A percentile compares a stretch with the other conserved stretches of the same genome.
phyloP scores from a whole-genome alignment of 176 grass and related monocot species.

The Triticum aestivum region IWGSC_CS_RefSeq_v2.1 NC_057803.1:479657674-479658173 shows the following conservation, averaged over 20 bases:
- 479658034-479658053: neutral
- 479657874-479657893: neutral
- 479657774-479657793: neutral
- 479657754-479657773: too few species aligned
- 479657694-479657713: neutral
- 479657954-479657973: neutral
- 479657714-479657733: too few species aligned
- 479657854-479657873: neutral
- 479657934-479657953: neutral
- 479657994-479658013: neutral
- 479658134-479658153: neutral
- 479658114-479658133: neutral
- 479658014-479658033: neutral
- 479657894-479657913: neutral
- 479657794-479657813: neutral
- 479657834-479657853: neutral
- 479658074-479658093: neutral
- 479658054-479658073: conserved; percentile 4
- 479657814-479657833: neutral
- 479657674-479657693: neutral
- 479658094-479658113: neutral
- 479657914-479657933: neutral
- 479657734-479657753: neutral
- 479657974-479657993: neutral
- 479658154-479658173: neutral